Evolutionary conservation across 2,329 filamentous ascomycete genomes (phyloP), one percentile per base, ranked within the genome.

Genomic region (Pestalotiopsis sp.): DNA sequence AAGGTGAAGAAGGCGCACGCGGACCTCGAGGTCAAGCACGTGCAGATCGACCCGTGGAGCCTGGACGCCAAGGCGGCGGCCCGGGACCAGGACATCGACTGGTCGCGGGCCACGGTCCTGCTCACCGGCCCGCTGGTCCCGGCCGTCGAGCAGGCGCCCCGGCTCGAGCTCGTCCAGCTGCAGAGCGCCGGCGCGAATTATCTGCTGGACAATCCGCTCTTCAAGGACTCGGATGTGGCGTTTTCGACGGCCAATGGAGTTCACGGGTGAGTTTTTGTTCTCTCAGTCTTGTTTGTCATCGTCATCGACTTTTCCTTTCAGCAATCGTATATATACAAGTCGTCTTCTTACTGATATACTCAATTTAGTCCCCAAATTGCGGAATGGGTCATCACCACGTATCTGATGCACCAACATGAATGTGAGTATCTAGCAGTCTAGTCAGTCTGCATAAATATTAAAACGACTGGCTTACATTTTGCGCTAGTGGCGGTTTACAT

Each of bases 241-340:
- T 87, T 90, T 70, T 86, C 83, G 59, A 87, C 86, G 0, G 86
- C 86, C 0, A 89, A 87, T 69, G 87, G 87, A 0, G 84, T 89
- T n/a, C 86, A 88, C 56, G 86, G 85, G 86, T 87, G 70, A 75
- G 83, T n/a, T 38, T 23, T 49, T 11, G n/a, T 38, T 20, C 9
- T 20, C 9, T 7, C 20, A 4, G 13, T n/a, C 14, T 14, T 49
- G 4, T 12, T 9, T 52, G 4, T 52, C 1, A 6, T 4, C 17
- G 45, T 52, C 45, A n/a, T n/a, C 5, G 20, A n/a, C 45, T 5
- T 5, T 49, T 13, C 41, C 9, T 3, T 39, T 17, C 3, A 13
- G 13, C 4, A 49, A 5, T 5, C 17, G 11, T 17, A 2, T 5
- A 2, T 20, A 17, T 4, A 7, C 4, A 20, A 4, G 38, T 13